Evolutionary conservation across 2,329 filamentous ascomycete species (phyloP).

Genomic region (Phialophora macrospora): DNA sequence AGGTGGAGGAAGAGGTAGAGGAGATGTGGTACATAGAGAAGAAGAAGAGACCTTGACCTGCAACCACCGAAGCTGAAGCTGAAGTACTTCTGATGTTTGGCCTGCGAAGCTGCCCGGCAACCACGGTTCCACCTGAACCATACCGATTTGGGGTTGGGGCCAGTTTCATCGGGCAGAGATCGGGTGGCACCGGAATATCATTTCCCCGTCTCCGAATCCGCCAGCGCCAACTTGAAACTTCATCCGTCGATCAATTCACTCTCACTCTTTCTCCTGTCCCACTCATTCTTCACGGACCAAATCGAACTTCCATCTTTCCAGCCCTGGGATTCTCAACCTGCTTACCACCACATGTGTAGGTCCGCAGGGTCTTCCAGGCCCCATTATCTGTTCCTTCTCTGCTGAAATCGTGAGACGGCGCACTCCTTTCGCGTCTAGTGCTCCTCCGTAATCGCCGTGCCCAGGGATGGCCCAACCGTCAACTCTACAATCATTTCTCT

Average conservation of each 20-base stretch:
- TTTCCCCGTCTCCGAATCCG: neutral
- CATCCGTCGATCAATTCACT: constrained; percentile 13
- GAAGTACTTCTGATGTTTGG: constrained; percentile 9
- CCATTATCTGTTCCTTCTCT: neutral
- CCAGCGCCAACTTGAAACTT: constrained; percentile 9
- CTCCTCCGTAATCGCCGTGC: constrained; percentile 3
- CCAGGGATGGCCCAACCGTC: constrained; percentile 34
- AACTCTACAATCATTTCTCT: constrained; percentile 23
- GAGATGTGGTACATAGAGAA: constrained; percentile 38
- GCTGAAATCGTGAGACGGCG: neutral
- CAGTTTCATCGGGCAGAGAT: neutral
- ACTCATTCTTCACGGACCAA: neutral
- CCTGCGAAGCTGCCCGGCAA: neutral
- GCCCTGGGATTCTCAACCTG: constrained; percentile 2
- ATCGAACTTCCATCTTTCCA: neutral
- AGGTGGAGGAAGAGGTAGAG: constrained; percentile 39
- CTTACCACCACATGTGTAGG: constrained; percentile 2
- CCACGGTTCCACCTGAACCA: neutral
- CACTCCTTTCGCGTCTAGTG: neutral
- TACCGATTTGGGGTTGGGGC: neutral
- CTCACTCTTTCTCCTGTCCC: constrained; percentile 10
- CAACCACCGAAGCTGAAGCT: constrained; percentile 12
- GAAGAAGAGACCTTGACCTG: constrained; percentile 31
- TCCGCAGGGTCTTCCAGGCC: neutral
- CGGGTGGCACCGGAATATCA: neutral